phyloP scores from a whole-genome alignment of 495 filamentous ascomycete genomes.

The Lasiosphaeria ovina region DNA sequence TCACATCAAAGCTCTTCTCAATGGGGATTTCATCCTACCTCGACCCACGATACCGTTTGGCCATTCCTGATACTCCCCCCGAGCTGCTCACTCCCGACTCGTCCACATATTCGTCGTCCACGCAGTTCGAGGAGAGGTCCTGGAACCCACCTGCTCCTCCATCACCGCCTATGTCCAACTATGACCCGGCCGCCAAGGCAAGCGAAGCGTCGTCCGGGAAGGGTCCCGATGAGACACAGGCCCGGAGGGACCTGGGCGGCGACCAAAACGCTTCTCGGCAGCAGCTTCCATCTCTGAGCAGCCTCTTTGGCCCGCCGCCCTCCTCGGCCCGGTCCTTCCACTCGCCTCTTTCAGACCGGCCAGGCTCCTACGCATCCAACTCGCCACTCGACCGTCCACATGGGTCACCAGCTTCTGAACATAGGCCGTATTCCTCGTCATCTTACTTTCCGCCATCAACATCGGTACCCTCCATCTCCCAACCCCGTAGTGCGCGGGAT shows the following conservation, averaged over 20 bases:
- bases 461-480: constrained; percentile 18
- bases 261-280: constrained; percentile 36
- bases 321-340: constrained; percentile 38
- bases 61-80: constrained; percentile 44
- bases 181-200: constrained; percentile 45
- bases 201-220: constrained; percentile 41
- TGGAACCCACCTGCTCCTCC: constrained; percentile 36
- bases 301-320: constrained; percentile 47
- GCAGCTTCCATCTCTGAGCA: constrained; percentile 53
- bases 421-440: constrained; percentile 41
- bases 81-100: constrained; percentile 45
- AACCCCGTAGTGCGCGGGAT: constrained; percentile 44
- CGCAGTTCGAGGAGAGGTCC: constrained; percentile 39
- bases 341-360: constrained; percentile 46
- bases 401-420: constrained; percentile 19
- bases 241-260: constrained; percentile 31
- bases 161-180: constrained; percentile 53
- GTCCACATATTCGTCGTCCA: constrained; percentile 32
- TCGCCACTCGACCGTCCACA: constrained; percentile 47
- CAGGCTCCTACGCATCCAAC: constrained; percentile 34
- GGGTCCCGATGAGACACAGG: constrained; percentile 32
- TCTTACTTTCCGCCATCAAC: constrained; percentile 45
- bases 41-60: constrained; percentile 44
- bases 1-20: constrained; percentile 34
- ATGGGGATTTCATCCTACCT: constrained; percentile 48